Base-by-base conservation (phyloP, 2,329 filamentous ascomycete species). In the Raffaelea ambrosiae region DNA sequence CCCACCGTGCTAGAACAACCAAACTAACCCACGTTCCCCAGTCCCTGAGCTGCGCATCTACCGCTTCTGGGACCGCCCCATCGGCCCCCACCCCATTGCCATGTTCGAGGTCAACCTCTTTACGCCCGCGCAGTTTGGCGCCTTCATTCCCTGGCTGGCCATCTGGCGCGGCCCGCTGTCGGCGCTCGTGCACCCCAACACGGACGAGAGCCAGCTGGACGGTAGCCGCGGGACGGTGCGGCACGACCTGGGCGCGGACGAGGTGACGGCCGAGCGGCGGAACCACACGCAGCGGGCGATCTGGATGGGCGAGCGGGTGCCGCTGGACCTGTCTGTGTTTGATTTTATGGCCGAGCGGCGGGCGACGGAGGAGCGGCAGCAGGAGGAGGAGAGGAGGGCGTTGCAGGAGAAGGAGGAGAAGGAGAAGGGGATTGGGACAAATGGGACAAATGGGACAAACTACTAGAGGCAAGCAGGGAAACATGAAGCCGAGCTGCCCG, bases 81-180 rank as follows among this genome's bases (percentile, higher is more conserved):
- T 95, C 23, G 90, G 89, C 0, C 89, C 89, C 1, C 89, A 95
- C 62, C 83, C 85, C 0, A 65, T 88, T 1, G 85, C 82, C 46
- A 95, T 95, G 88, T 95, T 95, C 58, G 90, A 96, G 66, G 88
- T 95, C 41, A 94, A 94, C 56, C 41, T 95, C 19, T 88, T 91
- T 63, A 88, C 83, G 0, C 90, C 89, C 0, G 82, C 80, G 3
- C 86, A 95, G 63, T 95, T 95, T 59, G 89, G 89, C 0, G 89
- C 90, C 0, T 94, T 95, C 58, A 69, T 96, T 36, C 76, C 87
- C 0, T 95, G 89, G 89, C 68, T 95, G 26, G 77, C 87, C 26
- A 79, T 95, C 49, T 83, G 90, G 65, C 75, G 89, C 5, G 89
- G 89, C 0, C 86, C 87, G 3, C 64, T 95, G 51, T 89, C 84